Evolutionary conservation across 352 stramenopile genomes (phyloP).

Genomic region (Phytophthora kernoviae): DNA sequence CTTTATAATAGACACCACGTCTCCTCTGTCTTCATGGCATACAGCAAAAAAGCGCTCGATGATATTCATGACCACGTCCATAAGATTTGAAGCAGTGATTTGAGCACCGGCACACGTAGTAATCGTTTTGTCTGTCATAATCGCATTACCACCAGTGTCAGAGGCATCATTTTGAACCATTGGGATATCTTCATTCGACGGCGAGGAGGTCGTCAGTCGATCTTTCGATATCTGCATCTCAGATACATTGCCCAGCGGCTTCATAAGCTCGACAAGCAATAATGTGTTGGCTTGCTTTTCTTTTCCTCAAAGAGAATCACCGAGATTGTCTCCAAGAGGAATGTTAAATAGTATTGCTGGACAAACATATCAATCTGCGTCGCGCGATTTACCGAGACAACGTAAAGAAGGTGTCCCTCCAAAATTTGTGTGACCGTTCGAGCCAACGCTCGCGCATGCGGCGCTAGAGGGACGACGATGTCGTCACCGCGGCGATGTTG

Average conservation of each 20-base stretch:
- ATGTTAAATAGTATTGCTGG: constrained; percentile 79
- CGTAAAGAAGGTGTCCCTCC: constrained; percentile 56
- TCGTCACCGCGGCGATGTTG: constrained; percentile 78
- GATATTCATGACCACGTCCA: constrained; percentile 63
- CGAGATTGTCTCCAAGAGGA: constrained; percentile 80
- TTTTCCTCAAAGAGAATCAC: constrained; percentile 76
- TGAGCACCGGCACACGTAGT: constrained; percentile 30
- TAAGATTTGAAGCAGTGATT: constrained; percentile 46
- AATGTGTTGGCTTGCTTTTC: constrained; percentile 81
- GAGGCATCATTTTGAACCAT: constrained; percentile 31
- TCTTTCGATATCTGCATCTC: constrained; percentile 18
- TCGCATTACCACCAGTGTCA: constrained; percentile 10
- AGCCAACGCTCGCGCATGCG: constrained; percentile 60
- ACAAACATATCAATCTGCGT: constrained; percentile 63
- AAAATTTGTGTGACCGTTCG: constrained; percentile 52
- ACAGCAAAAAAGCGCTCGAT: constrained; percentile 44
- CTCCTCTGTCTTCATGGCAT: constrained; percentile 28
- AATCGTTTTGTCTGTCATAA: constrained; percentile 23
- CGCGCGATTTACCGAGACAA: constrained; percentile 40
- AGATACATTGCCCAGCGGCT: constrained; percentile 30
- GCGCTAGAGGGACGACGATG: constrained; percentile 50
- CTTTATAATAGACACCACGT: background rate
- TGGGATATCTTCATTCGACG: constrained; percentile 29
- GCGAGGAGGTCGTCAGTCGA: background rate
- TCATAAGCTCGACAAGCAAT: constrained; percentile 69